A percentile compares a stretch with the other conserved stretches of the same genome.
Conservation (phyloP, 768 basidiomycete species). For the Phlebiopsis flavidoalba region DNA sequence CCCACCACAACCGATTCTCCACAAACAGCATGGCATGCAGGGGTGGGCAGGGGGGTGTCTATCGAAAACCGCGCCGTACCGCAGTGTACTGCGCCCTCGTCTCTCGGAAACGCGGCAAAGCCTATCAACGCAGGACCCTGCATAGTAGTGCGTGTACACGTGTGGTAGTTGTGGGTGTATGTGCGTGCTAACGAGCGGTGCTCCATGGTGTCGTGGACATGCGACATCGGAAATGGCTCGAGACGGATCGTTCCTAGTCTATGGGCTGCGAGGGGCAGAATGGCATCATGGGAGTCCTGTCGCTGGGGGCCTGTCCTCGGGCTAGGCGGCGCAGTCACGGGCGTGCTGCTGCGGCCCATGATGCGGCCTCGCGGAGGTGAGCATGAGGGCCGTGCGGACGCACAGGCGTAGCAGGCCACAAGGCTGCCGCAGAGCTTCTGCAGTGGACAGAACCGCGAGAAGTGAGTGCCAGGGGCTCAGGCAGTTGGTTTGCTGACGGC, state of each 20-base stretch:
- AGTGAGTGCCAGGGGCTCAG: conserved; percentile 22
- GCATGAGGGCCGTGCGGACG: conserved; percentile 27
- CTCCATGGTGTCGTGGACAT: conserved; percentile 63
- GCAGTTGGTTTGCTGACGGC: background rate
- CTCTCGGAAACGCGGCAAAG: conserved; percentile 53
- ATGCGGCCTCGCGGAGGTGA: conserved; percentile 60
- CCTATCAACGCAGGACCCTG: conserved; percentile 65
- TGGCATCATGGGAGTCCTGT: conserved; percentile 86
- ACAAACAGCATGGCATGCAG: conserved; percentile 3
- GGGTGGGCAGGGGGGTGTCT: too few species aligned
- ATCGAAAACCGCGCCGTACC: conserved; percentile 33
- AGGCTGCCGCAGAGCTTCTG: conserved; percentile 22
- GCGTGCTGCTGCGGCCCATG: conserved; percentile 76
- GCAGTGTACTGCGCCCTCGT: conserved; percentile 86
- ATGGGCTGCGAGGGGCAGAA: conserved; percentile 81
- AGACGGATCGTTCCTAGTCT: conserved; percentile 66
- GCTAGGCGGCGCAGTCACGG: conserved; percentile 67
- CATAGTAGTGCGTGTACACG: conserved; percentile 50
- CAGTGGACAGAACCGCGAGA: conserved; percentile 28
- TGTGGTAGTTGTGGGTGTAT: background rate
- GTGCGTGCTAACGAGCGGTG: background rate
- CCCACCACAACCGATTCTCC: conserved; percentile 4
- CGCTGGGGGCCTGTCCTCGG: conserved; percentile 57
- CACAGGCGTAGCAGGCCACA: conserved; percentile 30
- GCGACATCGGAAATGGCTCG: conserved; percentile 64